Base-by-base conservation (phyloP, 2,329 filamentous ascomycete species). In the Aspergillus tubingensis region DNA sequence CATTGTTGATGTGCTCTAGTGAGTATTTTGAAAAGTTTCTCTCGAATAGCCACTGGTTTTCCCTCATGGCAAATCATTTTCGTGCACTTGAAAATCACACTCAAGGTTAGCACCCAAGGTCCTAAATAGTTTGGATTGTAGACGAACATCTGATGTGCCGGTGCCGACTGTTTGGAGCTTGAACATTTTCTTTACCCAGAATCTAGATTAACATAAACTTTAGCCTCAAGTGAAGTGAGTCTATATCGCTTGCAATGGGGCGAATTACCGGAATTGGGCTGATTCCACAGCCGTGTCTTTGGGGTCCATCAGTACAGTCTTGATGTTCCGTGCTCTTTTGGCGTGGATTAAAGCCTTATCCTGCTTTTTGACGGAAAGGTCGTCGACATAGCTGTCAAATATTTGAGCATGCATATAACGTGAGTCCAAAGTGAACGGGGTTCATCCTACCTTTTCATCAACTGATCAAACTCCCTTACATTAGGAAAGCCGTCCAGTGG, bases 131-230 rank as follows among this genome's bases (percentile, higher is more conserved):
- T 19, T 21, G 15, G 48, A 52, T 23, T 25, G n/a, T 36, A 56
- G 61, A 68, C 77, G 60, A 66, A 81, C 79, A 66, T 77, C 72
- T 43, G 73, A 68, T 54, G 71, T 69, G 54, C 72, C 74, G 30
- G 70, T 67, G 19, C 79, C 79, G 47, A 74, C 69, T 38, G 74
- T 68, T 58, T 79, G 74, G 44, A 83, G 73, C 54, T 78, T 79
- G 66, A 83, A 83, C 81, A 82, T 83, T 66, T 82, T 82, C 65
- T 82, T 83, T 23, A 81, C 80, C 81, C 81, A 83, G 62, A 82
- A 82, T 50, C 81, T 82, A 62, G 47, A 48, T 3, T 41, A 8
- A 6, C 10, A 61, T 38, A 36, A 32, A 19, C 27, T 27, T 61
- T 56, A 54, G 50, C 17, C 13, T 3, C n/a, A 13, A n/a, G 51